These are phyloP conservation scores for Mycena olivaceomarginata DNA, from an alignment of 768 basidiomycete species.

Conservation along the genomic window DNA sequence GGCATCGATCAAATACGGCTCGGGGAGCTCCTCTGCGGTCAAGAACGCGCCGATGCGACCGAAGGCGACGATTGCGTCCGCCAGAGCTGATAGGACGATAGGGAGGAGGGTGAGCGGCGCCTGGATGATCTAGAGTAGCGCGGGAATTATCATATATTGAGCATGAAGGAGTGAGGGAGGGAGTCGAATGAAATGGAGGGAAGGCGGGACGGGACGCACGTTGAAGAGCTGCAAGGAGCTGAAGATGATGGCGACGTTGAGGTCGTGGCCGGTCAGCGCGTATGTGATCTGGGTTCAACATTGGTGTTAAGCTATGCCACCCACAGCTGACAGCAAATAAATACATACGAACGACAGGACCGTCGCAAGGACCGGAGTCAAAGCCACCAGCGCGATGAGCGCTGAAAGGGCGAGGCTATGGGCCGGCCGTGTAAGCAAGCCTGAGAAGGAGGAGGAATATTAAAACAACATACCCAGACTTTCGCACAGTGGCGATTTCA, in stretches of 20 bases:
- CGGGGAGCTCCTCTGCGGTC: slow-evolving; percentile 72
- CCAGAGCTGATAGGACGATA: slow-evolving; percentile 66
- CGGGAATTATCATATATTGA: not conserved
- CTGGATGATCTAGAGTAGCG: slow-evolving; percentile 68
- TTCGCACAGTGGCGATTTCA: slow-evolving; percentile 64
- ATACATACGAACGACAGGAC: slow-evolving; percentile 61
- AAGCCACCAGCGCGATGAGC: slow-evolving; percentile 51
- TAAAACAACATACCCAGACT: slow-evolving; percentile 24
- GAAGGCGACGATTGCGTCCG: slow-evolving; percentile 71
- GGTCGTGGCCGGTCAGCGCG: slow-evolving; percentile 62
- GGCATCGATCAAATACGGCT: slow-evolving; percentile 66
- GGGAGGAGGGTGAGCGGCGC: slow-evolving; percentile 75
- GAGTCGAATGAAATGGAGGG: too few species aligned
- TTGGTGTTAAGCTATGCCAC: too few species aligned
- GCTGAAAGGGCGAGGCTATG: slow-evolving; percentile 48
- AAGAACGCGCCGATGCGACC: slow-evolving; percentile 69
- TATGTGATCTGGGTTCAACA: slow-evolving; percentile 64
- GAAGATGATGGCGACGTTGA: slow-evolving; percentile 67
- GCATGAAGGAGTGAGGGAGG: too few species aligned
- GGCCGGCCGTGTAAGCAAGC: not conserved
- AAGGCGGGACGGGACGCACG: slow-evolving; percentile 51
- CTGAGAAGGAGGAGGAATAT: not conserved
- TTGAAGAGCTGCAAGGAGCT: slow-evolving; percentile 65
- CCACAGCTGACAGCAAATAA: not conserved
- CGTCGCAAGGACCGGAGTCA: slow-evolving; percentile 62